Evolutionary conservation across 2,329 filamentous ascomycete species (phyloP), one percentile per base, ranked within the genome.

Genomic region (Fusarium guadeloupense): DNA sequence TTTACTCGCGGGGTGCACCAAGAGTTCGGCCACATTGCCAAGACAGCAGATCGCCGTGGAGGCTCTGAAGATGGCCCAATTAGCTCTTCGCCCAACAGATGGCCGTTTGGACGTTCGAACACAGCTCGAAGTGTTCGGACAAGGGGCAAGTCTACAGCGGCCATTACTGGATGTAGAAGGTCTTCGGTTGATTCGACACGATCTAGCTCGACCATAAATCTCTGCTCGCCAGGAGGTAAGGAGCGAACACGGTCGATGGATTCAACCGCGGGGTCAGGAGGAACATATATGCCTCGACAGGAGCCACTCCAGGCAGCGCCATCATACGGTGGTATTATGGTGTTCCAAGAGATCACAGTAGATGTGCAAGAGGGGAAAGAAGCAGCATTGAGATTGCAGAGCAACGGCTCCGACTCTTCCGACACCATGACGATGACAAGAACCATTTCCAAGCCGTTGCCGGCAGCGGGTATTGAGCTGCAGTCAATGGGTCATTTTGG

Each of bases 331-430:
- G 84, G 85, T 19, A 89, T 88, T 69, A 82, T 87, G 77, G 82
- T 88, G 7, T 85, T 83, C 20, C 83, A 86, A 59, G 84, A 89
- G 65, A 82, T 88, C 50, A 82, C 81, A 8, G 81, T 88, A n/a
- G 80, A 85, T 33, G 72, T 75, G 6, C 66, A 75, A 51, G 65
- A 67, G 26, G 55, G 53, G 9, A 54, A 54, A 20, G 57, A 54
- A 17, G n/a, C 48, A 21, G 25, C 54, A 21, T 20, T 28, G 8
- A 53, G 52, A 17, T 30, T 46, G 20, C 39, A 57, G 33, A 49
- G 50, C 9, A 40, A 50, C 19, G 44, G 23, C 16, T 58, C 52
- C 17, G 40, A 58, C 12, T 43, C 42, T 6, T 45, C 50, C 38
- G 51, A 57, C 31, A 49, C 50, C 10, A 46, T 58, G 7, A 41